Evolutionary conservation across 192 early-diverging fungal species (phyloP).

Genomic region (Phycomyces blakesleeanus): DNA sequence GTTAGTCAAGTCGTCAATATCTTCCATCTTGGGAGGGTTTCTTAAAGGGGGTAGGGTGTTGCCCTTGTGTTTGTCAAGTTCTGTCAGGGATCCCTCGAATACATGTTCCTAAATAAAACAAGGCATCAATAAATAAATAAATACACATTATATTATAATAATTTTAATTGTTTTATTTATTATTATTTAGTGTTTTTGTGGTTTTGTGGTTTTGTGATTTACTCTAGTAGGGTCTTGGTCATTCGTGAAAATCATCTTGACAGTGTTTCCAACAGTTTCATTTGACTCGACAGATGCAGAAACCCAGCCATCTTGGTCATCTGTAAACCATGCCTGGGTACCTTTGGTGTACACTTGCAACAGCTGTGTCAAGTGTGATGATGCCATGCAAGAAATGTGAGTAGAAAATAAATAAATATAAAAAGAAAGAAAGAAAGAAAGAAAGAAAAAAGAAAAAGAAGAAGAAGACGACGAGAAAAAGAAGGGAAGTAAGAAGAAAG

Average conservation of each 20-base stretch:
- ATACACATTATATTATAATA: too few species aligned
- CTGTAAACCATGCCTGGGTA: conserved; percentile 83
- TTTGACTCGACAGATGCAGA: conserved; percentile 62
- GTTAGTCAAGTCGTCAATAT: conserved; percentile 87
- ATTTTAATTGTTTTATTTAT: background rate
- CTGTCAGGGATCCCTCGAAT: conserved; percentile 69
- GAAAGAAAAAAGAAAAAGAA: background rate
- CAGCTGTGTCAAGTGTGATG: conserved; percentile 1
- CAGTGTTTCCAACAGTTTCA: conserved; percentile 49
- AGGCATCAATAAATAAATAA: background rate
- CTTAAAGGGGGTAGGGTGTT: conserved; percentile 83
- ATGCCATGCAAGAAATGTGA: background rate
- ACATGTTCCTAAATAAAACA: conserved; percentile 53
- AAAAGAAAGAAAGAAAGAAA: background rate
- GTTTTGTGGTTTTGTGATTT: background rate
- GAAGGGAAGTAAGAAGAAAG: background rate
- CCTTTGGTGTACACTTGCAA: conserved; percentile 70
- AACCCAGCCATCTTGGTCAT: conserved; percentile 83
- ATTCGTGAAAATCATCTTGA: conserved; percentile 60
- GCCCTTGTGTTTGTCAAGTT: conserved; percentile 63
- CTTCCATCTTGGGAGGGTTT: conserved; percentile 89
- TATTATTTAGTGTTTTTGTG: background rate
- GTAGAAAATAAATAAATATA: background rate
- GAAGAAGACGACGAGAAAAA: background rate
- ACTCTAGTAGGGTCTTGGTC: conserved; percentile 34